phyloP scores from a whole-genome alignment of 495 filamentous ascomycete genomes.

The Penicillium bovifimosum region DNA sequence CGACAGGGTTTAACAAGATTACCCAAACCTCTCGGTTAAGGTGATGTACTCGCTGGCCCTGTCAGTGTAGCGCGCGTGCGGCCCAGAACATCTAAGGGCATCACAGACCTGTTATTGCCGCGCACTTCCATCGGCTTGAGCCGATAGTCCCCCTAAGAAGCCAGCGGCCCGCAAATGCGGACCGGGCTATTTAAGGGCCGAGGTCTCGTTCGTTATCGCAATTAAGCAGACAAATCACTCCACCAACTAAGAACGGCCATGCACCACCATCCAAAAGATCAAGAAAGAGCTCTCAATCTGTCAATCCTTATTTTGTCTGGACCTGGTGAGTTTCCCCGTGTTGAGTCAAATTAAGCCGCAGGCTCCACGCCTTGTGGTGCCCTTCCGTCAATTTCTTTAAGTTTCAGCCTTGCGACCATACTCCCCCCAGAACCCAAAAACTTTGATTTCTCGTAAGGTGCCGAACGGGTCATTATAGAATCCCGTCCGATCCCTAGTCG shows the following conservation, averaged over 20 bases:
- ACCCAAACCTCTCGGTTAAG: conserved; percentile 1
- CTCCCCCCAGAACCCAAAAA: conserved; percentile 69
- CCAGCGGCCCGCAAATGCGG: conserved; percentile 57
- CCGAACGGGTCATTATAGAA: conserved; percentile 64
- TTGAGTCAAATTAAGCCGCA: conserved; percentile 69
- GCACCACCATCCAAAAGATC: conserved; percentile 60
- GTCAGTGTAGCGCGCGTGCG: conserved; percentile 63
- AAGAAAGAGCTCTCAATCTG: conserved; percentile 43
- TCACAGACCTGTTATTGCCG: conserved; percentile 69
- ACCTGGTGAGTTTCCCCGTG: conserved; percentile 64
- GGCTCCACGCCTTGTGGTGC: conserved; percentile 56
- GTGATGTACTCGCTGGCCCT: conserved; percentile 51
- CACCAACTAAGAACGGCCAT: conserved; percentile 64
- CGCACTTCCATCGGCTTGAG: conserved; percentile 66
- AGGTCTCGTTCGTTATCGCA: conserved; percentile 72
- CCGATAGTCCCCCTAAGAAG: conserved; percentile 68
- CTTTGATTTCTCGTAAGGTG: conserved; percentile 73
- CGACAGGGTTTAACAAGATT: conserved; percentile 1
- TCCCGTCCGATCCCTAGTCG: conserved; percentile 67
- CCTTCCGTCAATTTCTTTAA: conserved; percentile 67
- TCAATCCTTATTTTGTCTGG: conserved; percentile 64
- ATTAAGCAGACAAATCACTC: conserved; percentile 72
- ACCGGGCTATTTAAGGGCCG: conserved; percentile 67
- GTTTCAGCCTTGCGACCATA: conserved; percentile 69
- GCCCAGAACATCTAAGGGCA: conserved; percentile 69